Base-by-base conservation (phyloP, 768 basidiomycete species). In the Auricularia auricula-judae region DNA sequence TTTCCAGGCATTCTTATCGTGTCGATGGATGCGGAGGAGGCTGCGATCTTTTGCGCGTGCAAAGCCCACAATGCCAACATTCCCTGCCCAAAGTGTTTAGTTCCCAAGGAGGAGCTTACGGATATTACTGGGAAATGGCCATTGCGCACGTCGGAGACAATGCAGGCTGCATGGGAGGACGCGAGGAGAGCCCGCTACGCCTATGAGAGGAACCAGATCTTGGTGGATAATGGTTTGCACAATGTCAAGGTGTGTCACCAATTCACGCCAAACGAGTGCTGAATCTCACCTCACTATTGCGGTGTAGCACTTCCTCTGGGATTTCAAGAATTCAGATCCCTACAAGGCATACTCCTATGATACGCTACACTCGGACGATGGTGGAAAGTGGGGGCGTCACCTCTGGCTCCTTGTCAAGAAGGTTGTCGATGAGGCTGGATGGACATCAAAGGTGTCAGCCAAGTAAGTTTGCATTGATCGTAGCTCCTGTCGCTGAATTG, bases 1-100 rank as follows among this genome's bases (percentile, higher is more conserved):
- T 66, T 73, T 44, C 73, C 73, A 10, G 73, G 74, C 0, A 67
- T 75, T 56, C 66, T 71, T 5, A 74, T 74, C 61, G 63, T 65
- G 51, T 74, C 71, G 35, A 69, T 75, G 51, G 75, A 76, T 54
- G 69, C 64, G 8, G 73, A 76, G 67, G 74, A 76, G 62, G 71
- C 74, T 0, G 51, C 68, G 0, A 70, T 70, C 44, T 71, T 71
- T 42, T 71, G 69, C 65, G 68, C 65, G 5, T 73, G 71, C 56
- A 67, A 61, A 1, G 71, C 70, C 21, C 69, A 70, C 3, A 47
- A 58, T n/a, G 73, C 75, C 3, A 71, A 70, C 61, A 62, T 68
- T 64, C 74, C 74, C 34, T 76, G 75, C 62, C 70, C 72, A 0
- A 70, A 70, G 62, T 75, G 74, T 44, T 70, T 74, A 2, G 72